Conservation (phyloP, 140 eudicot species). For the Stevia rebaudiana region DNA sequence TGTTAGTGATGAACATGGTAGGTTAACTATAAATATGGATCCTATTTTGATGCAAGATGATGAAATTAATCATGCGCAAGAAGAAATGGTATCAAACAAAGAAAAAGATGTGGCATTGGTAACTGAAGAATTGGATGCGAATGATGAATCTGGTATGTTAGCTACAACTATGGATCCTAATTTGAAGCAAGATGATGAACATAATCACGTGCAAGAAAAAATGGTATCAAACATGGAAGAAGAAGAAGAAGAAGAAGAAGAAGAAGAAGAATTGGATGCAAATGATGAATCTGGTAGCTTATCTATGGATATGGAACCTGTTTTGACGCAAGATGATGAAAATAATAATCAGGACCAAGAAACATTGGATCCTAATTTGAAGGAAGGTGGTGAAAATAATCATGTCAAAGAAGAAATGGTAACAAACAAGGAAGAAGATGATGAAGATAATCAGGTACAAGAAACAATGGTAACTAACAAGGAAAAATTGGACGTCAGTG, state of each 20-base stretch:
- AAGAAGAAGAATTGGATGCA: background rate
- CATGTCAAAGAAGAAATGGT: background rate
- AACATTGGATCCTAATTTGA: background rate
- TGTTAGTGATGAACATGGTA: conserved; percentile 4
- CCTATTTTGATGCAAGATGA: background rate
- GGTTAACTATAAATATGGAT: background rate
- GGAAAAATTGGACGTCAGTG: background rate
- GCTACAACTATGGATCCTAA: background rate
- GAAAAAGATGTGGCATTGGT: background rate
- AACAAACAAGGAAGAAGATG: background rate
- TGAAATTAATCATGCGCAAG: background rate
- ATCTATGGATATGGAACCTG: background rate
- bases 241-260: conserved; percentile 2
- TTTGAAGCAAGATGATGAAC: conserved; percentile 4
- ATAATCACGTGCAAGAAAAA: background rate
- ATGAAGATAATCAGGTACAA: too few relatives aligned
- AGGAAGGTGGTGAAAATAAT: background rate
- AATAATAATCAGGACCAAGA: background rate
- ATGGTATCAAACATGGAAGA: background rate
- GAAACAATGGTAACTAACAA: too few relatives aligned
- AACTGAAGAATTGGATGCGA: background rate
- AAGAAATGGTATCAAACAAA: background rate
- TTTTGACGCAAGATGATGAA: conserved; percentile 6
- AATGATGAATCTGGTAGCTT: background rate
- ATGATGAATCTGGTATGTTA: background rate